Evolutionary conservation across 352 stramenopile species (phyloP).

Genomic region (Hyaloperonospora arabidopsidis): DNA sequence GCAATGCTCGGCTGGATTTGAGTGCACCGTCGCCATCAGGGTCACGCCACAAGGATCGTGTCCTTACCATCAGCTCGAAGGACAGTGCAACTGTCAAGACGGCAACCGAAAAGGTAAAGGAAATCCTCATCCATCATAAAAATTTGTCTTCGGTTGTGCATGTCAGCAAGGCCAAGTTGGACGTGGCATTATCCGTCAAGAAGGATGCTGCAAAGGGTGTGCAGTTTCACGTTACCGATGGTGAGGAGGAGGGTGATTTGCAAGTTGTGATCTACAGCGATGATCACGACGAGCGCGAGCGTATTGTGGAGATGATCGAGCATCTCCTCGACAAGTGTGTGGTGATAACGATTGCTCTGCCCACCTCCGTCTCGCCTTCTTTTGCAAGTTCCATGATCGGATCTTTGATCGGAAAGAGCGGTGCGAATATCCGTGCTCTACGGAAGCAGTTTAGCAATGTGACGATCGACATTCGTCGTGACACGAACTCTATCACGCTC

Average conservation of each 20-base stretch:
- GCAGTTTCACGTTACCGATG: slow-evolving; percentile 49
- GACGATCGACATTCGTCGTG: slow-evolving; percentile 56
- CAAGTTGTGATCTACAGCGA: slow-evolving; percentile 51
- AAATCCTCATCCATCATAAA: slow-evolving; percentile 44
- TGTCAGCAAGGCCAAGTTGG: slow-evolving; percentile 38
- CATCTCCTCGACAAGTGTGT: slow-evolving; percentile 46
- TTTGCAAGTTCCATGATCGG: slow-evolving; percentile 47
- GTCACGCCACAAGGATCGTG: slow-evolving; percentile 27
- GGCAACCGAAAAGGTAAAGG: slow-evolving; percentile 48
- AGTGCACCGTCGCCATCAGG: slow-evolving; percentile 19
- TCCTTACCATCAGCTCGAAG: slow-evolving; percentile 57
- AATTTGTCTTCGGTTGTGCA: slow-evolving; percentile 41
- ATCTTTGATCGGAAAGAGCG: slow-evolving; percentile 71
- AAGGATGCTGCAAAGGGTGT: slow-evolving; percentile 46
- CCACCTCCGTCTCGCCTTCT: slow-evolving; percentile 27
- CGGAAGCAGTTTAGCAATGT: slow-evolving; percentile 57
- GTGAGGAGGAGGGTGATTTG: slow-evolving; percentile 30
- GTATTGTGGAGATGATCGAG: slow-evolving; percentile 54
- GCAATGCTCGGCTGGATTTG: slow-evolving; percentile 54
- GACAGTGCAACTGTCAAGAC: slow-evolving; percentile 56
- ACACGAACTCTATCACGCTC: slow-evolving; percentile 41
- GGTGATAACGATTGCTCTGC: slow-evolving; percentile 42
- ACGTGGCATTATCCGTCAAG: slow-evolving; percentile 40
- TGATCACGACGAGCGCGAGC: slow-evolving; percentile 50
- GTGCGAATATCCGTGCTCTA: slow-evolving; percentile 62